Percentiles rank a stretch among this genome's conserved stretches.
Conservation (phyloP, 192 early-diverging fungal genomes). For the Chytriomyces hyalinus region DNA sequence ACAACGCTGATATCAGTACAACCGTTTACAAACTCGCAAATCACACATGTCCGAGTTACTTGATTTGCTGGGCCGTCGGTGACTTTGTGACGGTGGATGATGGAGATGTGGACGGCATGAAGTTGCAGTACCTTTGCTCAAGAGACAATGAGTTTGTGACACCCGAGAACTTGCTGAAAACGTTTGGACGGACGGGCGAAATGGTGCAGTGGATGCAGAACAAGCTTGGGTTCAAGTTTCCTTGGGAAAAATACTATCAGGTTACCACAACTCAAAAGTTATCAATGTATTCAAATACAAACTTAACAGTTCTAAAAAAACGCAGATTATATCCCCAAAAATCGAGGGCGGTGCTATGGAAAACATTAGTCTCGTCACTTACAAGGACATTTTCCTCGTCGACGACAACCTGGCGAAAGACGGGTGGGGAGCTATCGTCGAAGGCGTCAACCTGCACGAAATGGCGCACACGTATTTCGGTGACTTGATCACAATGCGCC, state of each 20-base stretch:
- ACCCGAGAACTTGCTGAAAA: conserved; percentile 45
- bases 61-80: conserved; percentile 59
- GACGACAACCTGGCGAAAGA: conserved; percentile 44
- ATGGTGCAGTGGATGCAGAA: conserved; percentile 60
- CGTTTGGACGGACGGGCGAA: conserved; percentile 51
- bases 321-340: conserved; percentile 41
- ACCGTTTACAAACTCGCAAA: conserved; percentile 49
- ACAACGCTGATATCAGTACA: conserved; percentile 32
- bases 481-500: conserved; percentile 58
- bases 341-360: conserved; percentile 62
- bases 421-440: conserved; percentile 32
- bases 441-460: conserved; percentile 60
- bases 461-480: conserved; percentile 66
- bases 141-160: conserved; percentile 26
- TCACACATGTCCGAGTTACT: conserved; percentile 54
- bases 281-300: no score
- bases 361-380: conserved; percentile 61
- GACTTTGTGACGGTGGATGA: conserved; percentile 55
- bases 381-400: conserved; percentile 43
- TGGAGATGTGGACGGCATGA: conserved; percentile 45
- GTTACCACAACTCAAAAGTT: no score
- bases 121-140: conserved; percentile 27
- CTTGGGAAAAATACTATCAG: conserved; percentile 59
- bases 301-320: no score
- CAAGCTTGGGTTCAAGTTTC: conserved; percentile 51